Evolutionary conservation across 2,329 filamentous ascomycete species (phyloP).

Genomic region (Beauveria caledonica): DNA sequence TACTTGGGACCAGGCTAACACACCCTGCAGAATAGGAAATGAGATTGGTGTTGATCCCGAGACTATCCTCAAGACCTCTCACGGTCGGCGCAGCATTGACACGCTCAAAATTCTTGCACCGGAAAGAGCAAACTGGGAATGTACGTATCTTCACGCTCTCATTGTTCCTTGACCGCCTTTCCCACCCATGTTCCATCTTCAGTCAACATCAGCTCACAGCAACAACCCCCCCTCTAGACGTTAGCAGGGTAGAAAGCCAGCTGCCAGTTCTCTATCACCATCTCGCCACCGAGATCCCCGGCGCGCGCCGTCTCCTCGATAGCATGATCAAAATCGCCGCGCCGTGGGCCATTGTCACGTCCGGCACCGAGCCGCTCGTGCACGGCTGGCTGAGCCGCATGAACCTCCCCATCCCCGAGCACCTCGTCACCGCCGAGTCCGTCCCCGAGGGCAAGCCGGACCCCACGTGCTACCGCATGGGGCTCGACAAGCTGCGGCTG

Average conservation of each 20-base stretch:
- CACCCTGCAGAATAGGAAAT: slow-evolving; percentile 53
- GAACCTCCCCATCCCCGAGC: slow-evolving; percentile 53
- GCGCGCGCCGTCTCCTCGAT: slow-evolving; percentile 63
- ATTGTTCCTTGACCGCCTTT: background rate
- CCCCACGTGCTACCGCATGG: slow-evolving; percentile 64
- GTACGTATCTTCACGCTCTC: slow-evolving; percentile 44
- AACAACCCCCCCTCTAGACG: slow-evolving; percentile 45
- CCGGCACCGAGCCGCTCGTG: slow-evolving; percentile 60
- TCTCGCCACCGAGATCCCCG: slow-evolving; percentile 79
- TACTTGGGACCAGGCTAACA: slow-evolving; percentile 5
- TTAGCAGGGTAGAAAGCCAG: slow-evolving; percentile 66
- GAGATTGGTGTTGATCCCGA: slow-evolving; percentile 81
- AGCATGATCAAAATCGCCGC: slow-evolving; percentile 52
- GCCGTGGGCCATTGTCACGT: slow-evolving; percentile 83
- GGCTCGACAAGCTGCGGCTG: slow-evolving; percentile 52
- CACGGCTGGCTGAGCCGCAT: slow-evolving; percentile 64
- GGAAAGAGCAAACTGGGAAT: slow-evolving; percentile 86
- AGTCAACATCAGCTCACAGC: background rate
- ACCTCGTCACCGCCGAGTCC: slow-evolving; percentile 68
- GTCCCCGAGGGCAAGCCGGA: slow-evolving; percentile 70
- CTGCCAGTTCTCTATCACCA: slow-evolving; percentile 70
- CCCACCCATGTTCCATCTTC: background rate
- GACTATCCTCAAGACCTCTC: slow-evolving; percentile 80
- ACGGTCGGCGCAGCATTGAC: slow-evolving; percentile 86
- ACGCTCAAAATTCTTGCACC: slow-evolving; percentile 70